A percentile compares a stretch with the other conserved stretches of the same genome.
phyloP scores from a whole-genome alignment of 345 rosid genomes.

The Hevea brasiliensis region DNA sequence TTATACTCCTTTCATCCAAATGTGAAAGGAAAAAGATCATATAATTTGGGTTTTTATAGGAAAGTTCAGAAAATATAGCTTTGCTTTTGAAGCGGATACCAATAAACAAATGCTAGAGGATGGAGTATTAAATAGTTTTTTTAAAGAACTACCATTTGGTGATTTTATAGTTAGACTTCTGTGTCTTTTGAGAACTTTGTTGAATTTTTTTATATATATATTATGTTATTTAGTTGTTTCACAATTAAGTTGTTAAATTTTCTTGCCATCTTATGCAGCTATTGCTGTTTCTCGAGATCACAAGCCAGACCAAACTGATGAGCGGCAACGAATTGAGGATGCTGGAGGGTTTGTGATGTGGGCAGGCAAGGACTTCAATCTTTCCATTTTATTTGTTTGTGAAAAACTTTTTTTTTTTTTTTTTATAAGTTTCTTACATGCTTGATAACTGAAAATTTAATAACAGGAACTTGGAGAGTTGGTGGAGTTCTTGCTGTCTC shows the following conservation, averaged over 20 bases:
- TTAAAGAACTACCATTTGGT: neutral
- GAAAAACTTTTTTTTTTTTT: neutral
- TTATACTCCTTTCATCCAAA: neutral
- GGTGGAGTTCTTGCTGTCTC: slow-evolving; percentile 99
- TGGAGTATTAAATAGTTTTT: neutral
- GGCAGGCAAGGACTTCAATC: slow-evolving; percentile 65
- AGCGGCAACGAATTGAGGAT: slow-evolving; percentile 94
- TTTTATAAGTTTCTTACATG: neutral
- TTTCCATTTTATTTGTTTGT: neutral
- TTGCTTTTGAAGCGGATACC: neutral
- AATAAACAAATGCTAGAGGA: neutral
- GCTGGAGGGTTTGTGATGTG: slow-evolving; percentile 99
- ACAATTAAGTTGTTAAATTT: slow-evolving; percentile 3
- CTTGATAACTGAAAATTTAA: slow-evolving; percentile 12
- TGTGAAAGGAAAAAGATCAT: neutral
- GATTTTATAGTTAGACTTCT: neutral
- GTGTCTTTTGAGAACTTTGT: neutral
- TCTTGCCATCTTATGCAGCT: slow-evolving; percentile 45
- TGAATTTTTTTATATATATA: neutral
- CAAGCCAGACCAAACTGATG: slow-evolving; percentile 97
- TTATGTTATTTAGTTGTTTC: neutral
- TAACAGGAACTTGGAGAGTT: slow-evolving; percentile 96
- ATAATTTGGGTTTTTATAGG: no score
- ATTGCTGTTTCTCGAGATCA: slow-evolving; percentile 98
- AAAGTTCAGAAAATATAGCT: neutral